Base-by-base conservation (phyloP, 352 stramenopile species). In the Halophytophthora batemanensis region DNA sequence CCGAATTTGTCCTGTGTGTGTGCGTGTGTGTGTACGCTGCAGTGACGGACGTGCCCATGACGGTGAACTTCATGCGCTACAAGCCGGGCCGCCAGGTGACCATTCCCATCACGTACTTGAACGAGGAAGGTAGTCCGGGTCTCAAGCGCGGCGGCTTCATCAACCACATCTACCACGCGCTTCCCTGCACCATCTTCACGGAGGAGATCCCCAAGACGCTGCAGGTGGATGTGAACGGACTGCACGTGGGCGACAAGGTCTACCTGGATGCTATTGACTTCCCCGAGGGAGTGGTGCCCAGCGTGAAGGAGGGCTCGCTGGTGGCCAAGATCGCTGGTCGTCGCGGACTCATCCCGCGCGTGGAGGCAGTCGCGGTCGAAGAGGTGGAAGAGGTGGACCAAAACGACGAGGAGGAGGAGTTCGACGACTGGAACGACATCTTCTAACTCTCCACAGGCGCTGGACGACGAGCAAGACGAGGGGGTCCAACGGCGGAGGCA, bases 111-210 rank as follows among this genome's bases (percentile, higher is more conserved):
- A 82, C 71, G 45, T 95, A 95, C 62, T 59, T 97, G 53, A 98
- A 98, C 58, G 77, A 96, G 49, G 93, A 98, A 77, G 86, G 93
- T 44, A 95, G 76, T 31, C 90, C 88, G 12, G 92, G 90, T n/a
- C 82, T 98, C 66, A 98, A 98, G 75, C 82, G 89, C 28, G 91
- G 93, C 56, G 92, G 92, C 33, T 98, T 93, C 63, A 96, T 98
- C 62, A 95, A 93, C 74, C 76, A 92, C 72, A 92, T 95, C 48
- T 57, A 87, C 67, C 82, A 93, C 60, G 68, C 90, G 39, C 77
- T 95, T 45, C 78, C 90, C 50, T 95, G 85, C 69, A 67, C 55
- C 52, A 74, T 89, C 48, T 86, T 74, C 56, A 90, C 81, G 51
- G 78, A 92, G 43, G 54, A 81, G 31, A 80, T 95, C 51, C 85